These are phyloP conservation scores for Teunomyces stri DNA, from an alignment of 805 yeast genomes.

Conservation along the genomic window DNA sequence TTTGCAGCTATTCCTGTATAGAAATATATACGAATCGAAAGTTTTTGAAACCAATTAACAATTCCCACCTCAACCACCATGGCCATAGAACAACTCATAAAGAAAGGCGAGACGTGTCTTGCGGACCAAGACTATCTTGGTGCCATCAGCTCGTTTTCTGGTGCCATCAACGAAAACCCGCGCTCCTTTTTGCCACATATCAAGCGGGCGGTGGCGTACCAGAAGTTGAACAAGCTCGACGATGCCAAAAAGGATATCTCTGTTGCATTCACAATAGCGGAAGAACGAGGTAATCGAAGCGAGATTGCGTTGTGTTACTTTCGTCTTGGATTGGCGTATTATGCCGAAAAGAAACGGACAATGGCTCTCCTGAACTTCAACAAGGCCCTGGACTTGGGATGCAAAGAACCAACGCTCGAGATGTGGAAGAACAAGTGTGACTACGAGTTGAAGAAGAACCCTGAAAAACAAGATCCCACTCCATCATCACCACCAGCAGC, in stretches of 20 bases:
- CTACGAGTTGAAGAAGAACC: slow-evolving; percentile 28
- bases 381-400: slow-evolving; percentile 41
- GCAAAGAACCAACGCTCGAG: slow-evolving; percentile 45
- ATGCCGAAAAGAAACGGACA: slow-evolving; percentile 39
- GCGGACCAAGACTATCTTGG: slow-evolving; percentile 35
- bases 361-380: slow-evolving; percentile 42
- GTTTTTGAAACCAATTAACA: not conserved
- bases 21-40: not conserved
- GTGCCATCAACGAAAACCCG: slow-evolving; percentile 42
- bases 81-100: slow-evolving; percentile 38
- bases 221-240: slow-evolving; percentile 47
- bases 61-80: slow-evolving; percentile 11
- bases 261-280: slow-evolving; percentile 46
- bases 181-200: slow-evolving; percentile 46
- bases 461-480: not conserved
- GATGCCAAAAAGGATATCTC: slow-evolving; percentile 46
- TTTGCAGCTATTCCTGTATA: slow-evolving; percentile 2
- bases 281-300: slow-evolving; percentile 42
- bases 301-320: slow-evolving; percentile 50
- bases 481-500: not conserved
- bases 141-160: slow-evolving; percentile 43
- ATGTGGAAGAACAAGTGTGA: slow-evolving; percentile 46
- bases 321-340: slow-evolving; percentile 46
- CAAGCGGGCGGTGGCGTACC: slow-evolving; percentile 49
- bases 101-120: slow-evolving; percentile 31